These are phyloP conservation scores for Vitis hybrid DNA, from an alignment of 177 flowering plant genomes.

Conservation along the genomic window DNA sequence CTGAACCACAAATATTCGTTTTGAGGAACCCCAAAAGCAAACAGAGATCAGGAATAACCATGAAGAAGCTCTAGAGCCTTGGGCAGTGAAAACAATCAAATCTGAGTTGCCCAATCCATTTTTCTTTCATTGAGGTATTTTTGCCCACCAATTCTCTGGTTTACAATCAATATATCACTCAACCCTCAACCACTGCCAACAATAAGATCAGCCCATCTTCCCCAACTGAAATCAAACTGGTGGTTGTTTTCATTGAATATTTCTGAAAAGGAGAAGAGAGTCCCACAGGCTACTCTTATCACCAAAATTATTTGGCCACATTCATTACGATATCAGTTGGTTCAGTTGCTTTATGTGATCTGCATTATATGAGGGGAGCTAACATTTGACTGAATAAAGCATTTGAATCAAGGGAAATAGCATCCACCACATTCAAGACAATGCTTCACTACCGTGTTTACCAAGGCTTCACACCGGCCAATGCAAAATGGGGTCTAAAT, in stretches of 20 bases:
- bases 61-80: not conserved
- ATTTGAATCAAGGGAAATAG: no score
- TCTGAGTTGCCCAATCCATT: not conserved
- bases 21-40: no score
- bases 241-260: not conserved
- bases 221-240: conserved; percentile 1
- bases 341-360: not conserved
- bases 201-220: not conserved
- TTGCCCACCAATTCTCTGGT: not conserved
- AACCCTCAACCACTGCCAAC: not conserved
- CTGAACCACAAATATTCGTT: no score
- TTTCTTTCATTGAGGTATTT: not conserved
- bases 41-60: no score
- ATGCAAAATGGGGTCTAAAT: no score
- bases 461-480: no score
- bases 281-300: not conserved
- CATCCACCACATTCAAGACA: no score
- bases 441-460: no score
- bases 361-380: not conserved
- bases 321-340: not conserved
- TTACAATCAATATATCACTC: not conserved
- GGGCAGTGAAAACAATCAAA: not conserved
- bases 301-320: not conserved
- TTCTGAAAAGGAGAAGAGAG: not conserved
- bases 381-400: not conserved